Conservation (phyloP, 345 rosid genomes). For the Gossypium raimondii region DNA sequence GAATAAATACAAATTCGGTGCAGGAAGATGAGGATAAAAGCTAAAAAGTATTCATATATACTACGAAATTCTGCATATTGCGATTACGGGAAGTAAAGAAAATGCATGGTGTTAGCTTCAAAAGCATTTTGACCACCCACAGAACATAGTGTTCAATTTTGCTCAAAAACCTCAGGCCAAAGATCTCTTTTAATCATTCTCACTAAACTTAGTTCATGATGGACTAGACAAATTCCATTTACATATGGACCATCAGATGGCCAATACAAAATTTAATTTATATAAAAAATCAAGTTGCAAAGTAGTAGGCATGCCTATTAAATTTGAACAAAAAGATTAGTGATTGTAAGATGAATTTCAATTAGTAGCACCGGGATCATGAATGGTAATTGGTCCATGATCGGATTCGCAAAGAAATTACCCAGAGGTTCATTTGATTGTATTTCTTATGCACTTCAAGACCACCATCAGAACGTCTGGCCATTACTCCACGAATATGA, state of each 20-base stretch:
- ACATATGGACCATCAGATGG: not conserved
- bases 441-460: constrained; percentile 37
- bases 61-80: not conserved
- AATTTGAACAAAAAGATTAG: not conserved
- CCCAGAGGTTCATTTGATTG: constrained; percentile 37
- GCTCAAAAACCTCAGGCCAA: not conserved
- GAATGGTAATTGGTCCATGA: constrained; percentile 1
- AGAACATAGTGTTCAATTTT: not conserved
- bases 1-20: not conserved
- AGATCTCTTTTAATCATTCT: not conserved
- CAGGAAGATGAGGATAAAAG: not conserved
- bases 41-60: not conserved
- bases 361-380: constrained; percentile 1
- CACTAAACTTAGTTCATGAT: not conserved
- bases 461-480: constrained; percentile 61
- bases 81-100: not conserved
- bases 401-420: constrained; percentile 30
- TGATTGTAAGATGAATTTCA: not conserved
- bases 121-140: not conserved
- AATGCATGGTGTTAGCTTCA: not conserved
- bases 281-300: not conserved
- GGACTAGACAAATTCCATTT: not conserved
- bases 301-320: not conserved
- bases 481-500: constrained; percentile 53
- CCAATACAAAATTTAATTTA: not conserved